Evolutionary conservation across 306 rosid species (phyloP).

Genomic region (Cucurbita moschata): DNA sequence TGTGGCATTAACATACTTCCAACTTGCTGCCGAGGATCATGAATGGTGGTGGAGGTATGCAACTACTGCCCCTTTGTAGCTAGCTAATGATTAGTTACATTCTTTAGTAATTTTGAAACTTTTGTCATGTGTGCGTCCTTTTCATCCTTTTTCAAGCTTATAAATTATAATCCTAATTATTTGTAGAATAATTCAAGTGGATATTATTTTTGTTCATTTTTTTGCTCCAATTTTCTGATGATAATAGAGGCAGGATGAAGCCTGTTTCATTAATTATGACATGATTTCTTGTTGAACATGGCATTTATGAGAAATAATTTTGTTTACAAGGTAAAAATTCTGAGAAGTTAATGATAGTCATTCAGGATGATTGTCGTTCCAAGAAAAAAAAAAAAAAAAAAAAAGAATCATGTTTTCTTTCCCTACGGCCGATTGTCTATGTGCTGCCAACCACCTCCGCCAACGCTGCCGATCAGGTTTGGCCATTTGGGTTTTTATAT

Average conservation of each 20-base stretch:
- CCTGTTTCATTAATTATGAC: not conserved
- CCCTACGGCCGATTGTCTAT: no score
- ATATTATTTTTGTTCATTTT: not conserved
- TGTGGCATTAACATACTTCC: slow-evolving; percentile 50
- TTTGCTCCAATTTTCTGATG: not conserved
- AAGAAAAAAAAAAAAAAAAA: not conserved
- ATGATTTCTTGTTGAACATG: not conserved
- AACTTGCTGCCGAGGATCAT: slow-evolving; percentile 65
- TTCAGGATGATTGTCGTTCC: not conserved
- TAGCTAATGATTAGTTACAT: not conserved
- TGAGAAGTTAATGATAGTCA: not conserved
- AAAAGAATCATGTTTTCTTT: not conserved
- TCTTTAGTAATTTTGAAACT: not conserved
- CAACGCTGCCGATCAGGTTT: no score
- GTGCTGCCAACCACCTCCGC: no score
- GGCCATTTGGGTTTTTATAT: no score
- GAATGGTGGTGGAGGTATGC: slow-evolving; percentile 78
- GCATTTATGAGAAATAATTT: not conserved
- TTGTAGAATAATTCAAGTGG: not conserved
- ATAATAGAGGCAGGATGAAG: not conserved
- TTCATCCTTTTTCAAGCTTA: not conserved
- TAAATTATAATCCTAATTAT: not conserved
- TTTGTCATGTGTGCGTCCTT: not conserved
- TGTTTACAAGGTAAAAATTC: not conserved
- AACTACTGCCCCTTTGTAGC: not conserved